Base-by-base conservation (phyloP, 805 yeast genomes). In the Candida railenensis region DNA sequence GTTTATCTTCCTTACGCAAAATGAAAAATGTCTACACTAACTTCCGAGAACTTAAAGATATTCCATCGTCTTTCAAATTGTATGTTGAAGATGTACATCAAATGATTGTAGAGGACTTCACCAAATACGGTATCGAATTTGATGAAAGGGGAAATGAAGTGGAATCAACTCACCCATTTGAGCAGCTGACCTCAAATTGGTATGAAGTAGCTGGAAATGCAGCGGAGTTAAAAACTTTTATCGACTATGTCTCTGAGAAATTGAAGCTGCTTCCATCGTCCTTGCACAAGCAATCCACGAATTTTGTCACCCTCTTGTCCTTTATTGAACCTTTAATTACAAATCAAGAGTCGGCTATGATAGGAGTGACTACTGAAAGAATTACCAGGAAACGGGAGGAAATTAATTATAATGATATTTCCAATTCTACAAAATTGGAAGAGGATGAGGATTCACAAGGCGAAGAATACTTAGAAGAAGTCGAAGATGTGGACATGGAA, bases 11-110 rank as follows among this genome's bases (percentile, higher is more conserved):
- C 1, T 47, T 69, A 11, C 61, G 60, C 15, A 59, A 63, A 43
- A 71, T 73, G 74, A 54, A 51, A n/a, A 42, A 48, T 4, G 51
- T 56, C 4, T 57, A 61, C 55, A 42, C 57, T 1, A 45, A 44
- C 33, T 21, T 32, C 36, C 22, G 37, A n/a, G 39, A 37, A 7
- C 22, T 32, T 16, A 38, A 40, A 34, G 44, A 48, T 9, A 34
- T 48, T 4, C 60, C 68, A 0, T 61, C 73, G 1, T 46, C 52
- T 2, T 73, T 73, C 59, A 70, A 68, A 40, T 50, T 73, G 25
- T 73, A 70, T 47, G 76, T 73, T 14, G 71, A 71, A 44, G 76
- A 73, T 50, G 68, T 67, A 1, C 66, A 69, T 46, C 47, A 54
- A 21, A 56, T 67, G 61, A 54, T 73, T 40, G 47, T 49, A 5